Conservation (phyloP, 1,284 basidiomycete genomes). For the Puccinia polysora region DNA sequence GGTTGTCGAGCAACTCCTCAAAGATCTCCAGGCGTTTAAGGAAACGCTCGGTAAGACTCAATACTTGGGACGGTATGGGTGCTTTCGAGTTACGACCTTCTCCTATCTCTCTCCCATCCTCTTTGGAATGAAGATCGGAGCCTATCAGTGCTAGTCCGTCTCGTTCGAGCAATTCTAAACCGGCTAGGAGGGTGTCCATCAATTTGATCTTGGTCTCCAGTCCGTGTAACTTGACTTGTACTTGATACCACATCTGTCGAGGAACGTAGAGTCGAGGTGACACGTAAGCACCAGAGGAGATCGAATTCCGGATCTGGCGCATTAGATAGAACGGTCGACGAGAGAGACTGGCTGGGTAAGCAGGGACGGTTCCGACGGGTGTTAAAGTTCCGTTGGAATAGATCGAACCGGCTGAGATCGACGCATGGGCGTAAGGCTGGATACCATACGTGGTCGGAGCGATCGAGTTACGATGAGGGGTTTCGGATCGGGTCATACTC, state of each 20-base stretch:
- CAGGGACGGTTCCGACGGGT: conserved; percentile 6
- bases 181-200: conserved; percentile 68
- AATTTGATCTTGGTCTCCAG: conserved; percentile 78
- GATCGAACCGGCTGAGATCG: conserved; percentile 15
- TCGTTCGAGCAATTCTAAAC: conserved; percentile 66
- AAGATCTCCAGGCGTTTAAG: conserved; percentile 61
- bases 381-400: conserved; percentile 9
- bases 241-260: conserved; percentile 81
- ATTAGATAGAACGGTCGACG: conserved; percentile 83
- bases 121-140: neutral
- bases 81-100: conserved; percentile 35
- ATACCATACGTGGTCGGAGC: neutral
- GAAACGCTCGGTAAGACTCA: conserved; percentile 50
- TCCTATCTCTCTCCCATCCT: conserved; percentile 32
- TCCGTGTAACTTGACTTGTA: conserved; percentile 73
- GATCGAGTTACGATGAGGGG: no score
- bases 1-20: conserved; percentile 75
- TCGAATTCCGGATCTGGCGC: conserved; percentile 70
- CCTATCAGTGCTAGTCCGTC: conserved; percentile 45
- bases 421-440: conserved; percentile 13
- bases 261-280: conserved; percentile 82
- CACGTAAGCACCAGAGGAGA: conserved; percentile 80
- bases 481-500: conserved; percentile 1
- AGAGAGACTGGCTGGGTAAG: conserved; percentile 32
- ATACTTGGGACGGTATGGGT: conserved; percentile 51